Base-by-base conservation (phyloP, 805 yeast genomes). In the Saccharomycopsis sp. region DNA sequence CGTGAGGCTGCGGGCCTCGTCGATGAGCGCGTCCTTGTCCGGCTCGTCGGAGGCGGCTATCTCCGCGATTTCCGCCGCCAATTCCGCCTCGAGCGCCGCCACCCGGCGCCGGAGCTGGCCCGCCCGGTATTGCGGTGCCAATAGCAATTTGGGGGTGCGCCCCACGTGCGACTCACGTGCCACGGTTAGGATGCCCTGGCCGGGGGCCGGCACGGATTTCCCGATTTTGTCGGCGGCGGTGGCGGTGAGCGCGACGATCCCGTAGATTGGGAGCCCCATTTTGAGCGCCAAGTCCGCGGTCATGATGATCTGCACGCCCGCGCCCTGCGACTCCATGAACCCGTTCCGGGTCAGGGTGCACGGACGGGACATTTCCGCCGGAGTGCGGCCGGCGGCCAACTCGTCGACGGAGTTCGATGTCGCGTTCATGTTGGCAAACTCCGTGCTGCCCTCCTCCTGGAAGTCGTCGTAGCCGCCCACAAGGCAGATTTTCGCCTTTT, bases 401-500 rank as follows among this genome's bases (percentile, higher is more conserved):
- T 94, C 99, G 60, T 85, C 89, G 60, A 82, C 70, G 24, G 97
- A 79, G 75, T 92, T 90, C 34, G 97, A 87, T 51, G 99, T 94
- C 52, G 99, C 99, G 69, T 91, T 91, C 99, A 94, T 94, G 79
- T 94, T 94, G 68, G 89, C 99, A 74, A 94, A 94, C 75, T 94
- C 99, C 69, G 83, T 87, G 60, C 97, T 91, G 66, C 98, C 97
- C 77, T 94, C 99, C 76, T 94, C 99, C 75, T 91, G 97, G 92
- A 94, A 91, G 70, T 94, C 99, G 78, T 94, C 99, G 73, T 89
- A 91, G 76, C 99, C 99, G 81, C 99, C 99, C 67, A 92, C 97
- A 68, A 94, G 79, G 74, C 94, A 90, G 67, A 94, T 84, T 82
- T 90, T 91, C 58, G 99, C 99, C 75, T 91, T 90, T 66, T 97